These are phyloP conservation scores for Physcomitrellopsis africana DNA, from an alignment of 225 moss, liverwort and hornwort species.

Conservation along the genomic window DNA sequence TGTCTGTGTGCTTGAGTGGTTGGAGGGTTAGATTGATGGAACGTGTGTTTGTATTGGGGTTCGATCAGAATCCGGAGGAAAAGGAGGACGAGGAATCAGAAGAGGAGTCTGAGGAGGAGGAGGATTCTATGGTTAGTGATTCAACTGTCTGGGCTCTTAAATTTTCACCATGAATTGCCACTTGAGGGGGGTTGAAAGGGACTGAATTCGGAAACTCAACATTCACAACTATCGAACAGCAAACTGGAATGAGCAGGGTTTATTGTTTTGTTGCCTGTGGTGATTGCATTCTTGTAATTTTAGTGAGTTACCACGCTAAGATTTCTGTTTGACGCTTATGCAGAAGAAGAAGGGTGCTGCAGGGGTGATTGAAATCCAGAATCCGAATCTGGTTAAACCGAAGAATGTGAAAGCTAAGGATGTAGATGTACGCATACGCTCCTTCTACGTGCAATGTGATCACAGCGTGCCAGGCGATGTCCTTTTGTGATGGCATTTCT, in stretches of 20 bases:
- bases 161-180: no score
- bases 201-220: no score
- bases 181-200: no score
- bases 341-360: slow-evolving; percentile 98
- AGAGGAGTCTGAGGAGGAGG: no score
- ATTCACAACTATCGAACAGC: background rate
- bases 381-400: slow-evolving; percentile 88
- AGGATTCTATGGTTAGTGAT: slow-evolving; percentile 62
- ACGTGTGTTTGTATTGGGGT: background rate
- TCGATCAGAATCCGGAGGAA: slow-evolving; percentile 78
- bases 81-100: slow-evolving; percentile 76
- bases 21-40: slow-evolving; percentile 4
- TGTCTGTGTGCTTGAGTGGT: background rate
- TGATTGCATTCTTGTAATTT: background rate
- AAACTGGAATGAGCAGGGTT: slow-evolving; percentile 15
- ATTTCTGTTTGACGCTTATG: slow-evolving; percentile 14
- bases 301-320: background rate
- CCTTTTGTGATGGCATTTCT: background rate
- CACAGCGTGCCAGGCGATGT: background rate
- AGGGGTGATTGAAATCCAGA: slow-evolving; percentile 95
- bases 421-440: slow-evolving; percentile 64
- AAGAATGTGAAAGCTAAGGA: slow-evolving; percentile 92
- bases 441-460: slow-evolving; percentile 1
- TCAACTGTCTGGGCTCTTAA: no score
- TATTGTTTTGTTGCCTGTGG: background rate